Evolutionary conservation across 1,139 yeast genomes (phyloP).

Genomic region (Nematodospora anomalae): DNA sequence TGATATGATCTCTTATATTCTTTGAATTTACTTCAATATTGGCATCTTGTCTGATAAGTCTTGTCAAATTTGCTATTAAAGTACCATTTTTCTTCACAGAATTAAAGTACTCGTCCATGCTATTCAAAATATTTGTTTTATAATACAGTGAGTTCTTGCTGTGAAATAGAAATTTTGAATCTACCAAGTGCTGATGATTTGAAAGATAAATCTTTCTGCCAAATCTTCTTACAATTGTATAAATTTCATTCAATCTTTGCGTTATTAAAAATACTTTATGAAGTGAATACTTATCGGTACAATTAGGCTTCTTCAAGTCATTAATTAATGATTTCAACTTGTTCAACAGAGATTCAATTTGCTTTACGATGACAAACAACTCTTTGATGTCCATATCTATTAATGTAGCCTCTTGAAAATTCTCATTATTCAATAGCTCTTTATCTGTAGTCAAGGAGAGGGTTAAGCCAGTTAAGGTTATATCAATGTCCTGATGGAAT

Average conservation of each 20-base stretch:
- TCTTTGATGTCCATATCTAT: conserved; percentile 46
- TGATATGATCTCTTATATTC: conserved; percentile 39
- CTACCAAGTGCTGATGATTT: conserved; percentile 39
- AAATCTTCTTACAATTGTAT: conserved; percentile 41
- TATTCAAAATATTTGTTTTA: conserved; percentile 29
- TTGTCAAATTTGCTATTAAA: conserved; percentile 49
- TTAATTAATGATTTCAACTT: conserved; percentile 28
- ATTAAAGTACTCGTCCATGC: conserved; percentile 46
- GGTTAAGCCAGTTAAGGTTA: conserved; percentile 18
- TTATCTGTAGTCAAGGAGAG: conserved; percentile 20
- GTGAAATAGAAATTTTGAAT: conserved; percentile 35
- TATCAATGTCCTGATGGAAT: conserved; percentile 15
- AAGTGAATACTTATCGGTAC: conserved; percentile 33
- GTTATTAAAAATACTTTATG: conserved; percentile 51
- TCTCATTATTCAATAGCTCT: conserved; percentile 16
- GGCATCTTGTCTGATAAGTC: conserved; percentile 49
- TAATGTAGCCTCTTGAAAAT: conserved; percentile 32
- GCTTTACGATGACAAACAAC: conserved; percentile 26
- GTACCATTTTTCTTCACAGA: conserved; percentile 53
- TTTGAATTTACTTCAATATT: conserved; percentile 35
- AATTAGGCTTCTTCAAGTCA: conserved; percentile 23
- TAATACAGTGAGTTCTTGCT: conserved; percentile 28
- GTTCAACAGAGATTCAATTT: conserved; percentile 22
- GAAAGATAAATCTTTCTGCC: conserved; percentile 48
- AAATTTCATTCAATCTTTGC: conserved; percentile 47